phyloP scores from a whole-genome alignment of 768 basidiomycete genomes.

The Auriscalpium orientale region DNA sequence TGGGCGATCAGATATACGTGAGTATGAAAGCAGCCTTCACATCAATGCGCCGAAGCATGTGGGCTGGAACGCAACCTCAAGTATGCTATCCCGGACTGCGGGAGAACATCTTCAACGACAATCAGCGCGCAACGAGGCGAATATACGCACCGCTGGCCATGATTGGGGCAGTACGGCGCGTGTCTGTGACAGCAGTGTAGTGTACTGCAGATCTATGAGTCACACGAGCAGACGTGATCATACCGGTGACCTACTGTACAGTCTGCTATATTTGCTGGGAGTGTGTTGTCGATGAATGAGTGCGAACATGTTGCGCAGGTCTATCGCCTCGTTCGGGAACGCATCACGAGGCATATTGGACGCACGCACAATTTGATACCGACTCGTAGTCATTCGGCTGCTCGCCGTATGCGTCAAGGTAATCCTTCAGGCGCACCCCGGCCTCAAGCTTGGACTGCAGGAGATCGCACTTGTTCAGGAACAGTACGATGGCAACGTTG shows the following conservation, averaged over 20 bases:
- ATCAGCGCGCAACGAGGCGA: background rate
- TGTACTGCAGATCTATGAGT: conserved; percentile 45
- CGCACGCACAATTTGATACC: conserved; percentile 58
- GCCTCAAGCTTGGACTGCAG: conserved; percentile 71
- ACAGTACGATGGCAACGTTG: conserved; percentile 72
- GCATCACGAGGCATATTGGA: background rate
- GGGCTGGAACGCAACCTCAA: conserved; percentile 45
- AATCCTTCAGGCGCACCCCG: conserved; percentile 62
- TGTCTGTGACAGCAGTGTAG: conserved; percentile 78
- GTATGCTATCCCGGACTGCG: conserved; percentile 52
- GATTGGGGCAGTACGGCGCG: conserved; percentile 61
- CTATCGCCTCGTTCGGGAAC: conserved; percentile 28
- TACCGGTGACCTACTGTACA: conserved; percentile 51
- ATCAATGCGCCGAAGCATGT: too few species aligned
- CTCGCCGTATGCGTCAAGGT: conserved; percentile 67
- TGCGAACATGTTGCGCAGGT: conserved; percentile 68
- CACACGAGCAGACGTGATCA: background rate
- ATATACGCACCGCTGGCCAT: conserved; percentile 56
- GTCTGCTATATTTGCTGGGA: conserved; percentile 63
- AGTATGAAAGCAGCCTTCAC: too few species aligned
- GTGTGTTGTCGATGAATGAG: conserved; percentile 60
- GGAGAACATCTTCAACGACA: background rate
- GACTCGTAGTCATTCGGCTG: conserved; percentile 73
- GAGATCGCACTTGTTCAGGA: conserved; percentile 77
- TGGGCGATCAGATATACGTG: too few species aligned